Conservation (phyloP, 345 rosid genomes). For the Hibiscus trionum region DNA sequence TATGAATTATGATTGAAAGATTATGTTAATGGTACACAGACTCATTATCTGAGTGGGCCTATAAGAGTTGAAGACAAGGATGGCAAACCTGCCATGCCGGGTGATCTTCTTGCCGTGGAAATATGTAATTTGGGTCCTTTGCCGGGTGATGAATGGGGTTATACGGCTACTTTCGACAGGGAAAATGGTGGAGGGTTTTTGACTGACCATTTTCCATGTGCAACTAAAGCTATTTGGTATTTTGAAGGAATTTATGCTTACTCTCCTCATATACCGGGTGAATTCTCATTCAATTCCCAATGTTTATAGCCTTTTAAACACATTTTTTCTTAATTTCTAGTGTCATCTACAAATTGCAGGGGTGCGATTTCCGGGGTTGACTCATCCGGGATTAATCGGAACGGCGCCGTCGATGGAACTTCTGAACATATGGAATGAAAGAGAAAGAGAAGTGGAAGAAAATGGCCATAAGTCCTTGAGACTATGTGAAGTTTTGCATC, state of each 20-base stretch:
- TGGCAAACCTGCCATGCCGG: slow-evolving; percentile 65
- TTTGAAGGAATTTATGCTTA: slow-evolving; percentile 84
- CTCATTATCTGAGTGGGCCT: slow-evolving; percentile 77
- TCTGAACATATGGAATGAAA: slow-evolving; percentile 66
- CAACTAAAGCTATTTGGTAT: slow-evolving; percentile 92
- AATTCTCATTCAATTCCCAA: not conserved
- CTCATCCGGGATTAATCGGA: slow-evolving; percentile 81
- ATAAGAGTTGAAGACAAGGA: slow-evolving; percentile 55
- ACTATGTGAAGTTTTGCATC: slow-evolving; percentile 76
- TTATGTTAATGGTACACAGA: slow-evolving; percentile 31
- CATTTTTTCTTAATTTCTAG: not conserved
- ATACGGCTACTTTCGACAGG: slow-evolving; percentile 67
- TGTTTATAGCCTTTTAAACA: not conserved
- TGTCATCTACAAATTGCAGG: slow-evolving; percentile 29
- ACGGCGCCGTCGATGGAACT: slow-evolving; percentile 88
- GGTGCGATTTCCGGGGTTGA: slow-evolving; percentile 79
- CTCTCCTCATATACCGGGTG: slow-evolving; percentile 88
- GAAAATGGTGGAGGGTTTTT: slow-evolving; percentile 87
- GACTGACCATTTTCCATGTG: slow-evolving; percentile 86
- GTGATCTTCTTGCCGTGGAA: slow-evolving; percentile 76
- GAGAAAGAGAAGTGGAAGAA: slow-evolving; percentile 69
- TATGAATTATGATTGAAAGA: not conserved
- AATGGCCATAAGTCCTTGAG: slow-evolving; percentile 37
- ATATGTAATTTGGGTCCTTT: slow-evolving; percentile 88
- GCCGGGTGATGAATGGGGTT: slow-evolving; percentile 91